Conservation (phyloP, 2,329 filamentous ascomycete genomes). For the Samsoniella hepiali region DNA sequence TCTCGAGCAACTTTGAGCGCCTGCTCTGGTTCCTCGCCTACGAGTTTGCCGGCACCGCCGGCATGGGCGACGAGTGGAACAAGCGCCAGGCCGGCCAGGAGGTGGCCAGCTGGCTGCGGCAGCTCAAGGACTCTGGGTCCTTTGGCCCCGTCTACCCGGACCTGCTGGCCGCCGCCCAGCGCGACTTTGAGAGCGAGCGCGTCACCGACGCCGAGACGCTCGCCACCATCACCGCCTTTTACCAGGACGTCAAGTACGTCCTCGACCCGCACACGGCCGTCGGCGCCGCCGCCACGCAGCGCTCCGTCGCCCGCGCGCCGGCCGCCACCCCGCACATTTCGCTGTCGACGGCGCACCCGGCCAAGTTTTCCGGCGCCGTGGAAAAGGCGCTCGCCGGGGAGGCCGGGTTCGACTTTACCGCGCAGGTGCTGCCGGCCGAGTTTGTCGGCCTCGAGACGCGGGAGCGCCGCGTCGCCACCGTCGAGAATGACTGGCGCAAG, state of each 20-base stretch:
- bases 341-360: slow-evolving; percentile 90
- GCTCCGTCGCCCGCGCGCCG: slow-evolving; percentile 58
- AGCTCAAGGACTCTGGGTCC: slow-evolving; percentile 76
- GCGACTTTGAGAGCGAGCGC: slow-evolving; percentile 77
- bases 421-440: slow-evolving; percentile 73
- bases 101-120: slow-evolving; percentile 72
- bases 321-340: slow-evolving; percentile 68
- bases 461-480: slow-evolving; percentile 68
- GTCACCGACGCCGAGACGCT: slow-evolving; percentile 66
- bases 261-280: slow-evolving; percentile 93
- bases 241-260: slow-evolving; percentile 67
- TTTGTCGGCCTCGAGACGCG: slow-evolving; percentile 75
- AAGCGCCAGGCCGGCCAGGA: slow-evolving; percentile 70
- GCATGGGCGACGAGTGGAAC: slow-evolving; percentile 63
- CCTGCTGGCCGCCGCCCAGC: slow-evolving; percentile 67
- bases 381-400: slow-evolving; percentile 70
- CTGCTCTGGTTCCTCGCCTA: slow-evolving; percentile 90
- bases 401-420: slow-evolving; percentile 70
- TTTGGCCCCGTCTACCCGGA: slow-evolving; percentile 74
- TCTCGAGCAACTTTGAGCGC: slow-evolving; percentile 94
- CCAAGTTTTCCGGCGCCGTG: slow-evolving; percentile 88
- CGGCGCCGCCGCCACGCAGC: slow-evolving; percentile 71
- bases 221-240: slow-evolving; percentile 57
- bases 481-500: slow-evolving; percentile 69
- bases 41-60: slow-evolving; percentile 57